phyloP scores from a whole-genome alignment of 164 flowering plant species.

The Stephania cephalantha region DNA sequence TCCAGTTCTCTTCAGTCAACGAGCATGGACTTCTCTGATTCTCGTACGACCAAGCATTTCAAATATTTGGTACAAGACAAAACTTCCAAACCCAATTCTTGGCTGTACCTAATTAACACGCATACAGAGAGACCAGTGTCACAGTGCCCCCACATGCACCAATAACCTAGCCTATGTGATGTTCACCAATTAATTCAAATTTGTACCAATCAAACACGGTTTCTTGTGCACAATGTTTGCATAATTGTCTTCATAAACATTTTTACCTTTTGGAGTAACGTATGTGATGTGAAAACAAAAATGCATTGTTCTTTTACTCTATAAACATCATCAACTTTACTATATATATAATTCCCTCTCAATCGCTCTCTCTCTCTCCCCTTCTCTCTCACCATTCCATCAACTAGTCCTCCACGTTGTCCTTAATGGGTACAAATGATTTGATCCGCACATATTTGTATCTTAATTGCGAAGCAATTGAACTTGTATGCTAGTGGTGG shows the following conservation, averaged over 20 bases:
- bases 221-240: too few species aligned
- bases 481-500: neutral
- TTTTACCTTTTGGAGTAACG: too few species aligned
- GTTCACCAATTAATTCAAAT: too few species aligned
- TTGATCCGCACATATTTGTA: neutral
- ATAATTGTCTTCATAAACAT: too few species aligned
- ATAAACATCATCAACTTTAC: neutral
- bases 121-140: too few species aligned
- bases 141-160: neutral
- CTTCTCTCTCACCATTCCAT: neutral
- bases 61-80: neutral
- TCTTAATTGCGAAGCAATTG: constrained; percentile 1
- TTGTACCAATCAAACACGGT: too few species aligned
- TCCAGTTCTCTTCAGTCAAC: too few species aligned
- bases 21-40: neutral
- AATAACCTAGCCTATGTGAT: too few species aligned
- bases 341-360: neutral
- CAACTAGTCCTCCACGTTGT: neutral
- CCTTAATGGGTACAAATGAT: neutral
- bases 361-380: neutral
- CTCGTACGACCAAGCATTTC: neutral
- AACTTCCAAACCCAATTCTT: neutral
- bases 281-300: neutral
- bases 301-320: neutral
- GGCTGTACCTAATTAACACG: neutral